Evolutionary conservation across 2,329 filamentous ascomycete species (phyloP).

Genomic region (Aspergillus tamarii): DNA sequence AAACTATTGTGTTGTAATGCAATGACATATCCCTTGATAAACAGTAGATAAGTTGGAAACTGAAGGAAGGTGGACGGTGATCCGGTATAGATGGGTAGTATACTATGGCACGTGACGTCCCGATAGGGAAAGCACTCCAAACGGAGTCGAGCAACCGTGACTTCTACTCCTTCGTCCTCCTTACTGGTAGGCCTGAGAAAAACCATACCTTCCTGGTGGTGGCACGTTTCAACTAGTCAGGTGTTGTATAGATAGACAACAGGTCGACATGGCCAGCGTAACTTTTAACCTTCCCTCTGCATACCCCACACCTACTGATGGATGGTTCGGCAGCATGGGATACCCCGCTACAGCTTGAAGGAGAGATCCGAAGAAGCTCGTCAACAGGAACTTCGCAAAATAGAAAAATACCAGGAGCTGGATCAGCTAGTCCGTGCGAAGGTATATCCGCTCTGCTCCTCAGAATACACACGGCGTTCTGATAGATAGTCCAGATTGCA

Average conservation of each 20-base stretch:
- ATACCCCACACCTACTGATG: slow-evolving; percentile 17
- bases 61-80: not conserved
- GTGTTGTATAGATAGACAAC: slow-evolving; percentile 1
- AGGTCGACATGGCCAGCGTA: slow-evolving; percentile 37
- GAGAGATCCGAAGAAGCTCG: slow-evolving; percentile 70
- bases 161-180: not conserved
- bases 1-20: not conserved
- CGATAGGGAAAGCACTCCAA: slow-evolving; percentile 19
- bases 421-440: slow-evolving; percentile 69
- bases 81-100: not conserved
- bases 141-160: slow-evolving; percentile 5
- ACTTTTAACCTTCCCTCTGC: slow-evolving; percentile 12
- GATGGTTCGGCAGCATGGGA: slow-evolving; percentile 69
- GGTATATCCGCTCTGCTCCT: slow-evolving; percentile 46
- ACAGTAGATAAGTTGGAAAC: not conserved
- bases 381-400: slow-evolving; percentile 73
- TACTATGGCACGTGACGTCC: slow-evolving; percentile 17
- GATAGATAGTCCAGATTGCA: slow-evolving; percentile 37
- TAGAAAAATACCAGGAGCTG: slow-evolving; percentile 73
- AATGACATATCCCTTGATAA: not conserved
- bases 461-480: slow-evolving; percentile 9
- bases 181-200: not conserved
- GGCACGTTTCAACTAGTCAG: not conserved
- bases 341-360: slow-evolving; percentile 68
- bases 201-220: slow-evolving; percentile 2